Evolutionary conservation across 108 stramenopile genomes (phyloP), one percentile per base, ranked within the genome.

Genomic region (Fragilaria crotonensis): DNA sequence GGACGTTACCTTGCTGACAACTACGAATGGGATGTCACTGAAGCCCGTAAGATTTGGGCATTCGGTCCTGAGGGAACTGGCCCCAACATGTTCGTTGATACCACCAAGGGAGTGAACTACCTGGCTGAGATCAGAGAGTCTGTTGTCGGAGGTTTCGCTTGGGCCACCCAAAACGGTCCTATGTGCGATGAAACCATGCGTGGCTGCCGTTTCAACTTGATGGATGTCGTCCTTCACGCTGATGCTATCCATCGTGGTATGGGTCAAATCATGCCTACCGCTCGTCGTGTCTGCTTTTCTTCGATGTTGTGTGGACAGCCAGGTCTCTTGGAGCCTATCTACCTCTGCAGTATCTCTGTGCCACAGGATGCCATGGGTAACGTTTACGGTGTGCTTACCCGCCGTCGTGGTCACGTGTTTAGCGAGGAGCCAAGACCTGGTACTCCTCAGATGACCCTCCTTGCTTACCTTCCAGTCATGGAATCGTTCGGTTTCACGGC

Each of bases 171-270:
- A 73, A 88, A 85, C 57, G 97, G 97, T 45, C 97, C 97, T 61
- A 79, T 99, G 48, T 95, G 94, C 64, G 97, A 98, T 72, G 99
- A 99, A 84, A 83, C 89, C 64, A 90, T 97, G 85, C 97, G 99
- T 57, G 97, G 97, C 28, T 79, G 85, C 62, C 78, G 93, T 57
- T 94, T 96, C 94, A 96, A 96, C 78, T 79, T 99, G 30, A 93
- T 97, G 85, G 99, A 99, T 80, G 99, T 98, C 45, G 96, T 97
- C 20, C 96, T 99, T 54, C 99, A 99, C 80, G 97, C 99, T 62
- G 97, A 99, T 93, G 96, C 97, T 62, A 98, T 99, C 71, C 97
- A 98, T 78, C 97, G 99, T 89, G 99, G 99, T 76, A 97, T 98
- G 96, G 99, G 99, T 62, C 99, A 99, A 79, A 96, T 99, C 81